Evolutionary conservation across 176 grass and related monocot species (phyloP).

Genomic region (Cenchrus americanus): DNA sequence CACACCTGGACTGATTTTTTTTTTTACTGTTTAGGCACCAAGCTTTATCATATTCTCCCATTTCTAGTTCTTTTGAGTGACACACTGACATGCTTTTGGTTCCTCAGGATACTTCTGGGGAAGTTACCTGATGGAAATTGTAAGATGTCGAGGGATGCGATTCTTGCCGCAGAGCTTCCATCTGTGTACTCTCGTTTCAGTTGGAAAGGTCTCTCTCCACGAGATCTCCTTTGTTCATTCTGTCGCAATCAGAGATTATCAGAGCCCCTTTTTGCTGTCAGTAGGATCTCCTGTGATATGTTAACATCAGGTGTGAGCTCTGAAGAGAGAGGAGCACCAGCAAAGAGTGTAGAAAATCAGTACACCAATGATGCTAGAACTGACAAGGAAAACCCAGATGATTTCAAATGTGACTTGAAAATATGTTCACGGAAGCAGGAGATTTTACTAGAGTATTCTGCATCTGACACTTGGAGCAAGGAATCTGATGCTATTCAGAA

Average conservation of each 20-base stretch:
- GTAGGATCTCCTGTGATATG: slow-evolving; percentile 32
- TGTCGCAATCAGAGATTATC: slow-evolving; percentile 78
- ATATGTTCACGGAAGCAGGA: slow-evolving; percentile 68
- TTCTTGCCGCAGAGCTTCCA: slow-evolving; percentile 84
- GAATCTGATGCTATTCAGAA: slow-evolving; percentile 87
- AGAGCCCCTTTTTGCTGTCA: slow-evolving; percentile 63
- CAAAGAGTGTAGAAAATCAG: slow-evolving; percentile 32
- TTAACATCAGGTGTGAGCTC: slow-evolving; percentile 41
- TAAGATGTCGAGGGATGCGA: slow-evolving; percentile 78
- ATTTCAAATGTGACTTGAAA: slow-evolving; percentile 67
- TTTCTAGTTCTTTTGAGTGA: slow-evolving; percentile 33
- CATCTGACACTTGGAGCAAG: slow-evolving; percentile 65
- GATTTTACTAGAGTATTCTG: slow-evolving; percentile 65
- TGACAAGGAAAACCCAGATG: slow-evolving; percentile 46
- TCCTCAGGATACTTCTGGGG: slow-evolving; percentile 68
- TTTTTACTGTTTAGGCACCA: not conserved
- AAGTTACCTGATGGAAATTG: slow-evolving; percentile 83
- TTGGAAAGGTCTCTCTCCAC: slow-evolving; percentile 77
- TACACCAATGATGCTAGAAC: slow-evolving; percentile 32
- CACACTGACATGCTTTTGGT: slow-evolving; percentile 45
- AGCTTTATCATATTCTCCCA: slow-evolving; percentile 17
- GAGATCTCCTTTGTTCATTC: slow-evolving; percentile 75
- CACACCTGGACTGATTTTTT: slow-evolving; percentile 22
- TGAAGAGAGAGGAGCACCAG: slow-evolving; percentile 24
- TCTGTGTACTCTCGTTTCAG: slow-evolving; percentile 64